Evolutionary conservation across 768 basidiomycete species (phyloP).

Genomic region (Mycena chlorophos): DNA sequence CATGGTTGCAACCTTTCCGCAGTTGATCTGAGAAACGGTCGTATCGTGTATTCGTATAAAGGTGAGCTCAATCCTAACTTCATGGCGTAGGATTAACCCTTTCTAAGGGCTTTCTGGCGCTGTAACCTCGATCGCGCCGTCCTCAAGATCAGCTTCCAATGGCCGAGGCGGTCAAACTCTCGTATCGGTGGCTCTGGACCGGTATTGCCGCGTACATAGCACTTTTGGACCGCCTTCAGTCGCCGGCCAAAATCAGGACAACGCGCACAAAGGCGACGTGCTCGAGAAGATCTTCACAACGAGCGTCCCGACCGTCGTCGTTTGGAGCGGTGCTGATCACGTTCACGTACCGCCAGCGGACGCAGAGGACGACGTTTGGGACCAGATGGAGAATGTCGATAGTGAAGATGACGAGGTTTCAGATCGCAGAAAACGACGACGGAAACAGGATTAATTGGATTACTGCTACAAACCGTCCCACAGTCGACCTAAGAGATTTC

Average conservation of each 20-base stretch:
- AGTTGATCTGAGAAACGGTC: slow-evolving; percentile 69
- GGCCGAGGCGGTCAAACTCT: slow-evolving; percentile 34
- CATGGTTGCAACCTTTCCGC: slow-evolving; percentile 61
- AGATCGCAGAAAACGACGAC: slow-evolving; percentile 27
- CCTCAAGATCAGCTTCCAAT: slow-evolving; percentile 31
- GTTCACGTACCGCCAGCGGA: slow-evolving; percentile 16
- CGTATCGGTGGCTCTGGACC: slow-evolving; percentile 66
- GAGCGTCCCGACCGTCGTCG: slow-evolving; percentile 57
- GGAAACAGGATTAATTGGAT: slow-evolving; percentile 14
- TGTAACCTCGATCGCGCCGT: slow-evolving; percentile 60
- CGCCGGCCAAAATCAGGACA: slow-evolving; percentile 50
- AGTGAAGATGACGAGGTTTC: slow-evolving; percentile 38
- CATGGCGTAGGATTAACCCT: neutral
- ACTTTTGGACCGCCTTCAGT: slow-evolving; percentile 51
- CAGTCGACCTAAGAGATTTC: slow-evolving; percentile 27
- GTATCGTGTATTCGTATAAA: slow-evolving; percentile 65
- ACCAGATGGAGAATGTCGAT: slow-evolving; percentile 53
- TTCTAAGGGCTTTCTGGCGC: slow-evolving; percentile 69
- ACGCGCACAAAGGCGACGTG: slow-evolving; percentile 51
- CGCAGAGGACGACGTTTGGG: slow-evolving; percentile 63
- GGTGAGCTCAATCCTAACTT: slow-evolving; percentile 36
- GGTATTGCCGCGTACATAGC: slow-evolving; percentile 70
- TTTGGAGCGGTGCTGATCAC: slow-evolving; percentile 53
- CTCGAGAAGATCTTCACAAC: slow-evolving; percentile 66
- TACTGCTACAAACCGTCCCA: slow-evolving; percentile 41